Evolutionary conservation across 2,329 filamentous ascomycete genomes (phyloP).

Genomic region (Septoria petroselini): DNA sequence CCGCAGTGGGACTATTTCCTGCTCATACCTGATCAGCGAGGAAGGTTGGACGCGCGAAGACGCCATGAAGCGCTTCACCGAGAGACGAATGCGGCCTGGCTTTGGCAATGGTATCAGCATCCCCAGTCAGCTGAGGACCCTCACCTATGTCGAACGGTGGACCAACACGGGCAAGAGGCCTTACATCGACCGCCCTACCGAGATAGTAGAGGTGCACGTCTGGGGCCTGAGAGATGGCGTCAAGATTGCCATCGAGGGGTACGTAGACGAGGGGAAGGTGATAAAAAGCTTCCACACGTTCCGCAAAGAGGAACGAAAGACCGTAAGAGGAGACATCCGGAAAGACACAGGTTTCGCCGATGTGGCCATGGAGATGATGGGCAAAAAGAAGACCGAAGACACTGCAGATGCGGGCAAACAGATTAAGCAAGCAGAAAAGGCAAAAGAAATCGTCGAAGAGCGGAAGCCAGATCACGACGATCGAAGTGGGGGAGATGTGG

Average conservation of each 20-base stretch:
- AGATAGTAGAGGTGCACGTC: slow-evolving; percentile 83
- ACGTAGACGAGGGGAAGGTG: slow-evolving; percentile 79
- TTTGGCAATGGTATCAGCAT: slow-evolving; percentile 92
- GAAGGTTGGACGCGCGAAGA: slow-evolving; percentile 67
- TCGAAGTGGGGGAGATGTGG: slow-evolving; percentile 63
- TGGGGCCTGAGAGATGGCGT: slow-evolving; percentile 88
- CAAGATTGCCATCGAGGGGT: slow-evolving; percentile 81
- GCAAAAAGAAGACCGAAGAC: slow-evolving; percentile 30
- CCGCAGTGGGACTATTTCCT: slow-evolving; percentile 80
- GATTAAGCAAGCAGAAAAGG: slow-evolving; percentile 24
- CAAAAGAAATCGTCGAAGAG: slow-evolving; percentile 20
- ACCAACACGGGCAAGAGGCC: slow-evolving; percentile 58
- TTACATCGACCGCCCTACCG: slow-evolving; percentile 78
- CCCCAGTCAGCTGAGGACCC: slow-evolving; percentile 83
- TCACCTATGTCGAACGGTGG: slow-evolving; percentile 88
- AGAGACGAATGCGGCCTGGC: slow-evolving; percentile 79
- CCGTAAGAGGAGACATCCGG: slow-evolving; percentile 57
- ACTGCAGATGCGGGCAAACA: slow-evolving; percentile 22
- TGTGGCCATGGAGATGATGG: slow-evolving; percentile 47
- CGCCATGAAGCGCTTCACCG: slow-evolving; percentile 68
- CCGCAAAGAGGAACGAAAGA: slow-evolving; percentile 64
- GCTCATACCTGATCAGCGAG: slow-evolving; percentile 86
- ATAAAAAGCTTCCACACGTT: slow-evolving; percentile 86
- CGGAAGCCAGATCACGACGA: slow-evolving; percentile 39
- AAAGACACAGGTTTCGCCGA: slow-evolving; percentile 44